Evolutionary conservation across 495 filamentous ascomycete genomes (phyloP).

Genomic region (Penicillium cinerascens): DNA sequence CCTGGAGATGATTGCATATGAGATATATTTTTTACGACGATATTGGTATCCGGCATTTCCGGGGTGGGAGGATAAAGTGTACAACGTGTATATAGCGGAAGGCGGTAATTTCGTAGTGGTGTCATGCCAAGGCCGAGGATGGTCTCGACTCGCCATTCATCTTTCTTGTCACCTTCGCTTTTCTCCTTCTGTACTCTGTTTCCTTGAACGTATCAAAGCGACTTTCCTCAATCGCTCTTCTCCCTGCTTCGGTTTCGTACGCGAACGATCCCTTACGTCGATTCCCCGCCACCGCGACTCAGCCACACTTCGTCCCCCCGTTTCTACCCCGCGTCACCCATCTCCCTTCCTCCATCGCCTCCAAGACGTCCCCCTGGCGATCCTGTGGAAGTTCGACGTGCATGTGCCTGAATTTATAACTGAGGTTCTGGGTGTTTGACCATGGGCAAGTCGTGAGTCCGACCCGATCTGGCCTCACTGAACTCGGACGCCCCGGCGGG

Average conservation of each 20-base stretch:
- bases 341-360: neutral
- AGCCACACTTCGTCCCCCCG: conserved; percentile 24
- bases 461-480: conserved; percentile 3
- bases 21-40: conserved; percentile 8
- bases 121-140: conserved; percentile 15
- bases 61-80: neutral
- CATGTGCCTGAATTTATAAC: conserved; percentile 3
- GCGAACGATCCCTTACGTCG: neutral
- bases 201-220: no score
- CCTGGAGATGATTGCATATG: conserved; percentile 8
- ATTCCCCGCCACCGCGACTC: conserved; percentile 12
- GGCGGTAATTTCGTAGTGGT: conserved; percentile 2
- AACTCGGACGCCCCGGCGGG: conserved; percentile 4
- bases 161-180: conserved; percentile 2
- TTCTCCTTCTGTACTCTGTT: conserved; percentile 3
- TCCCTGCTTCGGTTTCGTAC: neutral
- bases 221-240: neutral
- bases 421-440: conserved; percentile 16
- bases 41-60: neutral
- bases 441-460: conserved; percentile 48
- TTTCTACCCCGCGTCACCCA: conserved; percentile 25
- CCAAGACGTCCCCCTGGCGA: conserved; percentile 8
- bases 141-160: conserved; percentile 15
- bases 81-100: neutral
- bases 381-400: conserved; percentile 1